These are phyloP conservation scores for Maudiozyma humilis DNA, from an alignment of 1,139 yeast genomes.

Conservation along the genomic window DNA sequence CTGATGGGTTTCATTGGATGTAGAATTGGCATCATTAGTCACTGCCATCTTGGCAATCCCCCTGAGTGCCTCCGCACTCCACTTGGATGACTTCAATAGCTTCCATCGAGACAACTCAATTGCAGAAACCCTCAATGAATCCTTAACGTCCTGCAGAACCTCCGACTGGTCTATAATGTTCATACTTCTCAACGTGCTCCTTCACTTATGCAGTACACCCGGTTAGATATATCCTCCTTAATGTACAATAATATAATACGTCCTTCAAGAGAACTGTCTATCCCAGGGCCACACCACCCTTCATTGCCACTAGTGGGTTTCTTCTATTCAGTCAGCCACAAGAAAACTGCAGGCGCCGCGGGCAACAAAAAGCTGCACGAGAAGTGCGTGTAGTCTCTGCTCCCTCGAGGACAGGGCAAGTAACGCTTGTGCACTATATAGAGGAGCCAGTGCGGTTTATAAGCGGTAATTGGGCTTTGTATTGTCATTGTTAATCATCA, in stretches of 20 bases:
- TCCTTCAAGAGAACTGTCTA: too few species aligned
- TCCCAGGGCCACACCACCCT: too few species aligned
- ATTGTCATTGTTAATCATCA: too few species aligned
- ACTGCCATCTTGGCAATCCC: slow-evolving; percentile 32
- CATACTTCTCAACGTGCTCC: background rate
- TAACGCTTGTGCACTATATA: too few species aligned
- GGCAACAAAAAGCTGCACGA: background rate
- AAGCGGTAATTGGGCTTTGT: too few species aligned
- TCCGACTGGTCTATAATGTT: slow-evolving; percentile 7
- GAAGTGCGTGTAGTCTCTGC: too few species aligned
- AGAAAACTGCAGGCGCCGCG: background rate
- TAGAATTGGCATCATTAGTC: slow-evolving; percentile 9
- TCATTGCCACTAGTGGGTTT: too few species aligned
- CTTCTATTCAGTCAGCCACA: too few species aligned
- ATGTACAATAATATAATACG: too few species aligned
- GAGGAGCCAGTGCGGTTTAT: too few species aligned
- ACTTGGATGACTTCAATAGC: slow-evolving; percentile 63
- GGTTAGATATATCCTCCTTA: background rate
- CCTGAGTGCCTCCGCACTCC: slow-evolving; percentile 74
- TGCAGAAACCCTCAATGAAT: slow-evolving; percentile 35
- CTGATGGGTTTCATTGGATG: slow-evolving; percentile 13
- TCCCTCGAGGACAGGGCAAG: too few species aligned
- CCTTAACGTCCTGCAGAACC: slow-evolving; percentile 24
- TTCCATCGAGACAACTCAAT: slow-evolving; percentile 40
- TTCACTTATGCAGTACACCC: too few species aligned